These are phyloP conservation scores for Daldinia bambusicola DNA, from an alignment of 495 filamentous ascomycete genomes.

Conservation along the genomic window DNA sequence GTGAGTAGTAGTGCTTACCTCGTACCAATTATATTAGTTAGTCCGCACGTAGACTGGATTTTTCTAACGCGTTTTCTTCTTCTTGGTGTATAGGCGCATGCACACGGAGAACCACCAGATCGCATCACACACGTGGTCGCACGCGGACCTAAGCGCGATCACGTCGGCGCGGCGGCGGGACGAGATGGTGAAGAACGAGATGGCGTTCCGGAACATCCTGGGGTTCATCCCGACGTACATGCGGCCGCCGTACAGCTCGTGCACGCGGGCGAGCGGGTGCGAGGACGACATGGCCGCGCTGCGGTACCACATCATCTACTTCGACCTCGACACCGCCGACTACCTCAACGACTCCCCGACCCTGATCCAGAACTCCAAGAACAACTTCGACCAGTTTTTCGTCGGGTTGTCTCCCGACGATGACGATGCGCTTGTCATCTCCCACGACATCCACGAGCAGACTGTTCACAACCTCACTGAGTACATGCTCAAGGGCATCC, in stretches of 20 bases:
- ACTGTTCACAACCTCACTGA: constrained; percentile 73
- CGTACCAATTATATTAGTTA: background rate
- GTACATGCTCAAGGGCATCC: constrained; percentile 68
- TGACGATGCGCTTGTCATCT: constrained; percentile 54
- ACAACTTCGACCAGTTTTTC: constrained; percentile 62
- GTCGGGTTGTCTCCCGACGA: constrained; percentile 29
- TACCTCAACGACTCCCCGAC: constrained; percentile 66
- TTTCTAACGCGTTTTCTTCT: background rate
- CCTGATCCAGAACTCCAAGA: constrained; percentile 69
- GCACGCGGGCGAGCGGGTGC: constrained; percentile 59
- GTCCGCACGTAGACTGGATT: background rate
- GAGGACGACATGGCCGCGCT: constrained; percentile 61
- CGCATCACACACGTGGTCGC: constrained; percentile 80
- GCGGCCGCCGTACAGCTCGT: constrained; percentile 76
- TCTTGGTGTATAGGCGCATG: constrained; percentile 60
- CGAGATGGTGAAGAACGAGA: constrained; percentile 75
- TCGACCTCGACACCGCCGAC: constrained; percentile 75
- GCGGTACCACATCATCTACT: constrained; percentile 72
- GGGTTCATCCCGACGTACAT: constrained; percentile 80
- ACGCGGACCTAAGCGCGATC: constrained; percentile 69
- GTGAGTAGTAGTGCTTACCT: constrained; percentile 12
- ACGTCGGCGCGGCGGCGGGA: constrained; percentile 57
- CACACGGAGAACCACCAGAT: constrained; percentile 72
- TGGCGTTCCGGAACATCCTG: constrained; percentile 73
- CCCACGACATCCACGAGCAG: constrained; percentile 74